Evolutionary conservation across 257 asterid species (phyloP).

Genomic region (Nicotiana benthamiana): DNA sequence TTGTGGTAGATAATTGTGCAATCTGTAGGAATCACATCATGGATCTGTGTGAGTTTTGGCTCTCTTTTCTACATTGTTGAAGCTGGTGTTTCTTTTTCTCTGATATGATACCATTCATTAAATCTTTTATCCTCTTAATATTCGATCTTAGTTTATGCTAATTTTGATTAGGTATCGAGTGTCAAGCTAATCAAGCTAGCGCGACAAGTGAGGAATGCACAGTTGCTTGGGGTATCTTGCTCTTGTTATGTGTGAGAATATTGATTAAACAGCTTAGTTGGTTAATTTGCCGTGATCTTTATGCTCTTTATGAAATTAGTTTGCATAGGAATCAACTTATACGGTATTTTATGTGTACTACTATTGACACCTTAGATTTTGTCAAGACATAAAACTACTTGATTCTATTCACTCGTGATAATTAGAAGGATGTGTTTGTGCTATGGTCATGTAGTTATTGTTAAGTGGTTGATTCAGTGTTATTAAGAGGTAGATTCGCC

Average conservation of each 20-base stretch:
- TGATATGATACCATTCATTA: background rate
- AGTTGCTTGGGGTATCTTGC: conserved; percentile 92
- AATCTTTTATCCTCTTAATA: background rate
- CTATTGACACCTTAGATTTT: background rate
- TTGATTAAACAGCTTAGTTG: background rate
- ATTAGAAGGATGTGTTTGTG: background rate
- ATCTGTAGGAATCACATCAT: conserved; percentile 93
- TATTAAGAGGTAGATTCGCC: background rate
- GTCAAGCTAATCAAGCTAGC: conserved; percentile 98
- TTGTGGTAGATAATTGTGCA: conserved; percentile 93
- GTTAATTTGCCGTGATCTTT: background rate
- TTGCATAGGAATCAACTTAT: background rate
- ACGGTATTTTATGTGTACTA: background rate
- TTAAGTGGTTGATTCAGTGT: background rate
- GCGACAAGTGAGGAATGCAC: conserved; percentile 99
- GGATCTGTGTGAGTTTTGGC: conserved; percentile 79
- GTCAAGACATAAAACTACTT: background rate
- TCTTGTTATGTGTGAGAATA: background rate
- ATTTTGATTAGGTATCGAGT: conserved; percentile 66
- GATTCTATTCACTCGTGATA: background rate
- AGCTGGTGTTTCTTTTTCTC: background rate
- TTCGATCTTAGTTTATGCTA: background rate
- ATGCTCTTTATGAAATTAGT: background rate
- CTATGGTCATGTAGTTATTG: background rate
- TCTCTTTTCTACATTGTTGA: background rate